Conservation (phyloP, 176 grass and related monocot species). For the Stipa capillata region DNA sequence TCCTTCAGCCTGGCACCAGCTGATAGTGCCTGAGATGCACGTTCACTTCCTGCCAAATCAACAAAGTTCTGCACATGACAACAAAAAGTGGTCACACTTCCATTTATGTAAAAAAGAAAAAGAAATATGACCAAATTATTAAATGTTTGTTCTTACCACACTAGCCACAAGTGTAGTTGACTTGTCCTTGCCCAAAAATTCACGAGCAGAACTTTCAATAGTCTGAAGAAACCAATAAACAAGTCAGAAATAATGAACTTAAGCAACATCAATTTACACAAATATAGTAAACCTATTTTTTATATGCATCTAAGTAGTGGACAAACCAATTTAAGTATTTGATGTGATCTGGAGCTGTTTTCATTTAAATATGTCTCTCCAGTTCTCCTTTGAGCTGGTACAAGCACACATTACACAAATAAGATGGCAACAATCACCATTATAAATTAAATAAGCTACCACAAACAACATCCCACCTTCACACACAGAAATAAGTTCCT, state of each 20-base stretch:
- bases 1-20: constrained; percentile 83
- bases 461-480: constrained; percentile 54
- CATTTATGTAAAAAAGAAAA: neutral
- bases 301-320: constrained; percentile 15
- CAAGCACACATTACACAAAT: constrained; percentile 8
- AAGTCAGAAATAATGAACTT: constrained; percentile 24
- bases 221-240: constrained; percentile 45
- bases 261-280: neutral
- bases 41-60: constrained; percentile 92
- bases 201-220: constrained; percentile 77
- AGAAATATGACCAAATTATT: constrained; percentile 1
- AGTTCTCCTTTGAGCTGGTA: constrained; percentile 75
- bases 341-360: constrained; percentile 96
- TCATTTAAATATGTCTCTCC: constrained; percentile 85
- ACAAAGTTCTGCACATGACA: constrained; percentile 72
- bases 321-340: constrained; percentile 85
- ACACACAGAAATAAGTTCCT: constrained; percentile 79
- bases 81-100: neutral
- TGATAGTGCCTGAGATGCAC: constrained; percentile 75
- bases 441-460: constrained; percentile 12
- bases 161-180: constrained; percentile 68
- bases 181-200: constrained; percentile 83
- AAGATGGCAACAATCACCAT: constrained; percentile 1
- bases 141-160: constrained; percentile 49
- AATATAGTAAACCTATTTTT: neutral